These are phyloP conservation scores for Phytophthora litchii DNA, from an alignment of 352 stramenopile species.

Conservation along the genomic window DNA sequence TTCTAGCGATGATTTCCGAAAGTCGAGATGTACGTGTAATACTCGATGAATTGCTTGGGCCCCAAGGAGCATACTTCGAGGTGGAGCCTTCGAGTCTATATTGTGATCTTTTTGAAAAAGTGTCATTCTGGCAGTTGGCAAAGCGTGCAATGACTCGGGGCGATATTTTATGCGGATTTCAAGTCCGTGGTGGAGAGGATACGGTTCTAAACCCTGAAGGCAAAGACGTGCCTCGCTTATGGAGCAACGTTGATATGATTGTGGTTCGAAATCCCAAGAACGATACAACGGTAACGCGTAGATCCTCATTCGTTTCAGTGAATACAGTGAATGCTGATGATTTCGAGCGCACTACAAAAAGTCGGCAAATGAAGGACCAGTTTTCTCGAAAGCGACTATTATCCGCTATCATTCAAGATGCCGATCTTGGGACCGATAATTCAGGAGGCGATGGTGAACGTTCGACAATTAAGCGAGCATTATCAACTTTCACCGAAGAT, in stretches of 20 bases:
- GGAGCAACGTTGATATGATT: conserved; percentile 69
- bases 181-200: conserved; percentile 50
- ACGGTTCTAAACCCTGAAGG: conserved; percentile 76
- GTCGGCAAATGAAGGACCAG: conserved; percentile 50
- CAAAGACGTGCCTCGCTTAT: conserved; percentile 54
- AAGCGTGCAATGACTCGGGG: conserved; percentile 58
- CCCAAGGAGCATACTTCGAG: conserved; percentile 75
- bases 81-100: conserved; percentile 69
- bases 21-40: conserved; percentile 84
- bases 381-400: conserved; percentile 56
- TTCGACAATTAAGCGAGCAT: conserved; percentile 32
- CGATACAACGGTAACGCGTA: conserved; percentile 18
- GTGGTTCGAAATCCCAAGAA: conserved; percentile 54
- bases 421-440: conserved; percentile 40
- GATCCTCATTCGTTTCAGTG: conserved; percentile 18
- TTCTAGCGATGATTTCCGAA: conserved; percentile 89
- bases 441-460: conserved; percentile 28
- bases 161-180: conserved; percentile 85
- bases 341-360: conserved; percentile 62
- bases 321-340: conserved; percentile 41
- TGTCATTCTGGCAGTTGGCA: conserved; percentile 85
- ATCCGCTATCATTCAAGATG: conserved; percentile 62
- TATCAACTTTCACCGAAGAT: conserved; percentile 42
- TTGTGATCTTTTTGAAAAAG: conserved; percentile 48
- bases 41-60: conserved; percentile 77